phyloP scores from a whole-genome alignment of 164 flowering plant genomes.

The Litsea cubeba region DNA sequence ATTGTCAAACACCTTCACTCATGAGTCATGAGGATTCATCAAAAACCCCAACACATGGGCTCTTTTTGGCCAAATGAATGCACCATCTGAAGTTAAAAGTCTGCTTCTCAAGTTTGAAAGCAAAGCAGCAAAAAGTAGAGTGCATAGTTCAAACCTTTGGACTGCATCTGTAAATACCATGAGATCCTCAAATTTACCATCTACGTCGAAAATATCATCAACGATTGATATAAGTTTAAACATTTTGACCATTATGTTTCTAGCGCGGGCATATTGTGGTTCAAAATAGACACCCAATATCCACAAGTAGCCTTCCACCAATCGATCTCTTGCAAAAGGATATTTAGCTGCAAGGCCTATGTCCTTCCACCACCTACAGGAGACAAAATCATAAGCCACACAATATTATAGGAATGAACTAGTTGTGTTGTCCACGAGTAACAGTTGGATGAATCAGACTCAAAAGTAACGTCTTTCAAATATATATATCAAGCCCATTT shows the following conservation, averaged over 20 bases:
- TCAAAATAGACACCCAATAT: slow-evolving; percentile 1
- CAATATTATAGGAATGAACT: not conserved
- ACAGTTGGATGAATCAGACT: too few species aligned
- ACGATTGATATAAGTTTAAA: not conserved
- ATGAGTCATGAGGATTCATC: too few species aligned
- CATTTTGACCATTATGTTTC: not conserved
- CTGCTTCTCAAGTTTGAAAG: too few species aligned
- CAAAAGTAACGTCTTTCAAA: too few species aligned
- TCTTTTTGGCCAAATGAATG: too few species aligned
- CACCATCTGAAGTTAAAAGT: too few species aligned
- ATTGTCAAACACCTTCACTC: too few species aligned
- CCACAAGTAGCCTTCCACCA: not conserved
- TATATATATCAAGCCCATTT: too few species aligned
- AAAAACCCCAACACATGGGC: too few species aligned
- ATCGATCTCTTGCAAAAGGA: slow-evolving; percentile 1
- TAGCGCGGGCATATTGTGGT: not conserved
- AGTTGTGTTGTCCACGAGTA: too few species aligned
- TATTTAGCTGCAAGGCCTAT: not conserved
- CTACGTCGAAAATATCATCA: not conserved
- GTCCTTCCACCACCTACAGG: not conserved
- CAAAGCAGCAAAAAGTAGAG: too few species aligned
- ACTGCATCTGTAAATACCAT: not conserved
- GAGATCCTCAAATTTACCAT: not conserved
- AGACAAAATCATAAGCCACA: not conserved
- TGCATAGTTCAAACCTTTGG: not conserved